Evolutionary conservation across 176 grass and related monocot genomes (phyloP).

Genomic region (Pontederia paniculata): DNA sequence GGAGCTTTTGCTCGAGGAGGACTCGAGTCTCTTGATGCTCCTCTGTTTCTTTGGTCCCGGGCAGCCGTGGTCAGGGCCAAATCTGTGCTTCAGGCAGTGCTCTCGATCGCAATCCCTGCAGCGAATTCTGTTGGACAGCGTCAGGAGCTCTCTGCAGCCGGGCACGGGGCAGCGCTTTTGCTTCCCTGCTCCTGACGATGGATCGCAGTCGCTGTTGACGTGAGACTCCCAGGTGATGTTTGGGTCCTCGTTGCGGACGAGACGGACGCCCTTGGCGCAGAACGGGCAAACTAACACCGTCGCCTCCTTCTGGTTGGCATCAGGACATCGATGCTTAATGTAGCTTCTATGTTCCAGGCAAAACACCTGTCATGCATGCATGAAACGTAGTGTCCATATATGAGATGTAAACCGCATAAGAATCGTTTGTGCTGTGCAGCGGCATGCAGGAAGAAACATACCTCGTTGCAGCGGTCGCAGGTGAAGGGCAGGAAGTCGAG

Average conservation of each 20-base stretch:
- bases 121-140: conserved; percentile 81
- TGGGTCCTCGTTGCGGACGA: conserved; percentile 66
- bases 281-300: conserved; percentile 76
- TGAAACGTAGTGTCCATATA: no score
- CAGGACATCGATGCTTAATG: conserved; percentile 60
- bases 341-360: conserved; percentile 89
- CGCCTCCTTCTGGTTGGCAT: conserved; percentile 68
- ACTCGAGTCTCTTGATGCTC: conserved; percentile 47
- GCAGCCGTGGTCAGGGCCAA: conserved; percentile 80
- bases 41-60: conserved; percentile 56
- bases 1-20: conserved; percentile 37
- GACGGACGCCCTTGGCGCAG: conserved; percentile 82
- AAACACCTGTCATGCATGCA: conserved; percentile 37
- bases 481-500: conserved; percentile 99
- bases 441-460: not conserved
- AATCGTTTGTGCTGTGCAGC: no score
- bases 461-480: conserved; percentile 80
- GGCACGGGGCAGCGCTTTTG: conserved; percentile 80
- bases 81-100: conserved; percentile 94
- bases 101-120: conserved; percentile 91
- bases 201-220: conserved; percentile 83
- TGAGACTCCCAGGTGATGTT: conserved; percentile 96
- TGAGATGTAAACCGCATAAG: no score
- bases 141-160: conserved; percentile 72
- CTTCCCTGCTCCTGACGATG: conserved; percentile 69